phyloP scores from a whole-genome alignment of 2,329 filamentous ascomycete species.

The Penicillium sp. region DNA sequence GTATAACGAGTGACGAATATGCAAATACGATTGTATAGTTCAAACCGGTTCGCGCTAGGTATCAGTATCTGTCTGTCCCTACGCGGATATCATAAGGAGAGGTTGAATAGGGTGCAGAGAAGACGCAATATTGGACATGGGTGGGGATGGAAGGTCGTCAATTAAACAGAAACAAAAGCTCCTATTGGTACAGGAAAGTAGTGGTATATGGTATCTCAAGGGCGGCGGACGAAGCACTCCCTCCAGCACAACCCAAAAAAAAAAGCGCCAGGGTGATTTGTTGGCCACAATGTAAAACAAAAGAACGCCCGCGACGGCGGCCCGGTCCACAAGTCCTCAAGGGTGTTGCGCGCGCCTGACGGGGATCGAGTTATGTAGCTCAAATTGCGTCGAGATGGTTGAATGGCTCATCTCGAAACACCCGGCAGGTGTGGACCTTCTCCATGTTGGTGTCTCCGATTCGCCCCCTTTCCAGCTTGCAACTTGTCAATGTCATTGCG shows the following conservation, averaged over 20 bases:
- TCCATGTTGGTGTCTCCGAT: not conserved
- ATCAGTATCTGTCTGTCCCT: not conserved
- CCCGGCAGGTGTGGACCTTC: not conserved
- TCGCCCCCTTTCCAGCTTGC: constrained; percentile 3
- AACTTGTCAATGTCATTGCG: not conserved
- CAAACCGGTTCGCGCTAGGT: not conserved
- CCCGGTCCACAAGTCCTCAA: not conserved
- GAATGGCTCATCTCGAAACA: not conserved
- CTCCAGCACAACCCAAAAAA: constrained; percentile 25
- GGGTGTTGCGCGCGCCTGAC: not conserved
- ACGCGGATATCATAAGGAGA: not conserved
- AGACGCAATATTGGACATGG: not conserved
- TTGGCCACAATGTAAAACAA: constrained; percentile 16
- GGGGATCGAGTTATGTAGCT: not conserved
- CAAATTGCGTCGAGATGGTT: not conserved
- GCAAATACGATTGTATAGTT: constrained; percentile 4
- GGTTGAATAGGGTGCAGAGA: not conserved
- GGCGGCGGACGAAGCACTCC: constrained; percentile 19
- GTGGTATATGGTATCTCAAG: constrained; percentile 32
- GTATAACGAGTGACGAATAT: constrained; percentile 13
- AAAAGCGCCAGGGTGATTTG: constrained; percentile 17
- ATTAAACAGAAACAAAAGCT: constrained; percentile 23
- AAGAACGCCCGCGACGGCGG: not conserved
- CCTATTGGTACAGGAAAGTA: constrained; percentile 28
- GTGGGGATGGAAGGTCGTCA: constrained; percentile 14